A percentile compares a stretch with the other conserved stretches of the same genome.
Conservation (phyloP, 2,329 filamentous ascomycete species). For the Coniochaeta sp. region DNA sequence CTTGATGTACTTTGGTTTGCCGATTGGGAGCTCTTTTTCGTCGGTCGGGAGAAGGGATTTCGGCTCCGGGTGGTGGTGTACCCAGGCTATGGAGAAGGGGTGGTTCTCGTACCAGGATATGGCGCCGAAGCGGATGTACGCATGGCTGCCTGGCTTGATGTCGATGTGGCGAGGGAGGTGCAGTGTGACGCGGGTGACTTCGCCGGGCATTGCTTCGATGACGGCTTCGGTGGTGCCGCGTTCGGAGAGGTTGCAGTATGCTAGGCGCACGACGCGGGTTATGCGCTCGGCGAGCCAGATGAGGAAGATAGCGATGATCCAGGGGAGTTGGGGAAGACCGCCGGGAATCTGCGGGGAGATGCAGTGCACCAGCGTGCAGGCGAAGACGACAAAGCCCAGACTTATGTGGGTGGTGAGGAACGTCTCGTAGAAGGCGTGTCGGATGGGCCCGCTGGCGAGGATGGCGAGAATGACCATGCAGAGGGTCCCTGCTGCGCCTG, state of each 20-base stretch:
- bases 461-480: slow-evolving; percentile 61
- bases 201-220: slow-evolving; percentile 62
- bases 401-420: slow-evolving; percentile 84
- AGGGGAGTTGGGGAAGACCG: slow-evolving; percentile 63
- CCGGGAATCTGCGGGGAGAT: slow-evolving; percentile 57
- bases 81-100: slow-evolving; percentile 74
- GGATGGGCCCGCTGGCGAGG: slow-evolving; percentile 68
- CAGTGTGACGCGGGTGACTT: slow-evolving; percentile 64
- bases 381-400: slow-evolving; percentile 60
- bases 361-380: slow-evolving; percentile 74
- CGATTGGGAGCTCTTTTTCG: slow-evolving; percentile 21
- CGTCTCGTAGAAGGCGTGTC: slow-evolving; percentile 95
- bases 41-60: slow-evolving; percentile 10
- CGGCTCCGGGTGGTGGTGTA: slow-evolving; percentile 40
- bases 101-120: slow-evolving; percentile 66
- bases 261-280: slow-evolving; percentile 53
- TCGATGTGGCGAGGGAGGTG: slow-evolving; percentile 59
- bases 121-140: slow-evolving; percentile 64
- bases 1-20: slow-evolving; percentile 28
- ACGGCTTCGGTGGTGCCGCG: slow-evolving; percentile 56
- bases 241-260: slow-evolving; percentile 59
- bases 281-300: slow-evolving; percentile 71
- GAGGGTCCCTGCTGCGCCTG: slow-evolving; percentile 44
- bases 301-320: slow-evolving; percentile 66
- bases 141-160: slow-evolving; percentile 64